These are phyloP conservation scores for Cercospora beticola DNA, from an alignment of 2,329 filamentous ascomycete species.

Conservation along the genomic window DNA sequence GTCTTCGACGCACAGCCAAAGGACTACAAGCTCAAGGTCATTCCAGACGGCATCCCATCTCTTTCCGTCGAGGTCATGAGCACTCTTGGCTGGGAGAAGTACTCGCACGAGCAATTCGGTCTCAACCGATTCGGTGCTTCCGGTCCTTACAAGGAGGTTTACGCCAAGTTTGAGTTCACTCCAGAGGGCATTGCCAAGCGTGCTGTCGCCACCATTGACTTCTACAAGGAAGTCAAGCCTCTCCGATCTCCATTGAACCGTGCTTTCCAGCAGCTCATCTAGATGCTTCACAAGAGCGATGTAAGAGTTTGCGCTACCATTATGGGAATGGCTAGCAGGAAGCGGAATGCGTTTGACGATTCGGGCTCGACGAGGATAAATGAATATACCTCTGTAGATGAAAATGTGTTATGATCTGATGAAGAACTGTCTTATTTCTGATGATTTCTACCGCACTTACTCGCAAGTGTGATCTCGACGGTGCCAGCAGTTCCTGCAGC, in stretches of 20 bases:
- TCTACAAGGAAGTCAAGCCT: slow-evolving; percentile 91
- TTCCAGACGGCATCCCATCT: slow-evolving; percentile 90
- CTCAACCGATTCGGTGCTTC: slow-evolving; percentile 98
- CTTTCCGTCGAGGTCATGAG: slow-evolving; percentile 95
- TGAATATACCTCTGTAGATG: slow-evolving; percentile 4
- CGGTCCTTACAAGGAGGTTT: slow-evolving; percentile 95
- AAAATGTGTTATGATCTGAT: slow-evolving; percentile 5
- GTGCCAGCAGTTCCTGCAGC: too few species aligned
- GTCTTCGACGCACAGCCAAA: slow-evolving; percentile 92
- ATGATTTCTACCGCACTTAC: not conserved
- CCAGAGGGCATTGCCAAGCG: slow-evolving; percentile 96
- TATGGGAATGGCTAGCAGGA: not conserved
- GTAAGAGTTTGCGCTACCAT: not conserved
- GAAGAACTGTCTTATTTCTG: not conserved
- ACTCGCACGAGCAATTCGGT: slow-evolving; percentile 98
- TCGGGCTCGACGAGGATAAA: not conserved
- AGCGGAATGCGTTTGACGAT: not conserved
- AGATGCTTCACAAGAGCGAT: slow-evolving; percentile 38
- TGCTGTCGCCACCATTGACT: slow-evolving; percentile 85
- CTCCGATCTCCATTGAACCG: slow-evolving; percentile 93
- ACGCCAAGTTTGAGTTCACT: slow-evolving; percentile 99
- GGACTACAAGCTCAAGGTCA: slow-evolving; percentile 89
- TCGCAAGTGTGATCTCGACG: not conserved
- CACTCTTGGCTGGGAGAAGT: slow-evolving; percentile 98
- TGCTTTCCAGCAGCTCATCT: slow-evolving; percentile 96